phyloP scores from a whole-genome alignment of 78 protist genomes.

The Mantamonas sphyraenae region DNA sequence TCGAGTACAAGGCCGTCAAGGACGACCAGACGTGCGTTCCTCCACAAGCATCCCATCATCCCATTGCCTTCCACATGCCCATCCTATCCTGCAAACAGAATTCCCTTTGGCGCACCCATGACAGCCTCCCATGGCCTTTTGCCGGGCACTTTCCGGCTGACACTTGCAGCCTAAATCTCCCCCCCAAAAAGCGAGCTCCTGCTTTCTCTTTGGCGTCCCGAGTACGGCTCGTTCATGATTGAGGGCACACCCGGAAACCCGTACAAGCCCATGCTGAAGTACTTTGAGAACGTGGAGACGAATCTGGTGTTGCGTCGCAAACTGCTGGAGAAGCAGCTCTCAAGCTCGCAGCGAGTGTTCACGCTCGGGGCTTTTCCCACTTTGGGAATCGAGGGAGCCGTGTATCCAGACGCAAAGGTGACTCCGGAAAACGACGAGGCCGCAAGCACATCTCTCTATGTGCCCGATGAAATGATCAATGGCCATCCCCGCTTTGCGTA shows the following conservation, averaged over 20 bases:
- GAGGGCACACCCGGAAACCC: constrained; percentile 87
- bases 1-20: constrained; percentile 57
- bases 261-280: constrained; percentile 26
- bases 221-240: constrained; percentile 82
- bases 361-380: constrained; percentile 48
- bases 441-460: constrained; percentile 57
- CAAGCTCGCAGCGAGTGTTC: constrained; percentile 14
- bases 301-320: constrained; percentile 32
- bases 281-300: constrained; percentile 26
- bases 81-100: not conserved
- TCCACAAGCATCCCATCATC: not conserved
- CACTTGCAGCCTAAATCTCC: not conserved
- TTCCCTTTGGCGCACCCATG: not conserved
- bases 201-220: constrained; percentile 75
- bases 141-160: not conserved
- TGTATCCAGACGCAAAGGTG: constrained; percentile 5
- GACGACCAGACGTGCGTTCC: not conserved
- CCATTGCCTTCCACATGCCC: not conserved
- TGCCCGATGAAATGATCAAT: constrained; percentile 82
- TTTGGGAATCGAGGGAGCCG: constrained; percentile 31
- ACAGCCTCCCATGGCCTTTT: not conserved
- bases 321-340: constrained; percentile 10
- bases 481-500: constrained; percentile 78
- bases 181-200: not conserved
- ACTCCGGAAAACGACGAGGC: constrained; percentile 29